Base-by-base conservation (phyloP, 257 asterid genomes). In the Lycium ferocissimum region DNA sequence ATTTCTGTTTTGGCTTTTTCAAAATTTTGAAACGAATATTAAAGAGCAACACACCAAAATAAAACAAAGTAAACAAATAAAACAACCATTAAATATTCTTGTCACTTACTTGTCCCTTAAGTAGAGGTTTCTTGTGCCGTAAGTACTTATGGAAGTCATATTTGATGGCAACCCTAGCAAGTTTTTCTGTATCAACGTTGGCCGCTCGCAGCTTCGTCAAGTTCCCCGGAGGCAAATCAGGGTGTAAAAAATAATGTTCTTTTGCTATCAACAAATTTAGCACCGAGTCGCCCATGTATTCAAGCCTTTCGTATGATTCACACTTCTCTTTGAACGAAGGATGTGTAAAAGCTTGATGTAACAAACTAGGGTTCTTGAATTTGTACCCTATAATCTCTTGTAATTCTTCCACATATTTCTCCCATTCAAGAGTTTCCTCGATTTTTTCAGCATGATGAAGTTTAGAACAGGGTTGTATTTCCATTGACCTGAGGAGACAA, bases 101-200 rank as follows among this genome's bases (percentile, higher is more conserved):
- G 33, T 59, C n/a, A 43, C 82, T 82, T 88, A 93, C 95, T 87
- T 91, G 93, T 22, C 15, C 20, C 5, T 59, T 71, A 54, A 91
- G 91, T 0, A 87, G 81, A 15, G 86, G 86, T 6, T 84, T 90
- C 13, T 85, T 86, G 18, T 93, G 94, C 1, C 89, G 89, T 47
- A 93, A 75, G 67, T 63, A 85, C 8, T 35, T 78, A 45, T 91
- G 90, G 20, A 93, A 85, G 11, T 38, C 17, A 20, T 86, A 81
- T 53, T 83, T 88, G 59, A 90, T 1, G 2, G 94, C 87, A 7
- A 75, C 94, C 1, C 92, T 91, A 0, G 95, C 97, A 5, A 92
- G 94, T 87, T 92, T 94, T 87, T 94, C 97, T 0, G 89, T 92
- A 10, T 92, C 93, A 0, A 91, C 96, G 17, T 94, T 92, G 35